Conservation (phyloP, 2,329 filamentous ascomycete species). For the Neonectria hederae region DNA sequence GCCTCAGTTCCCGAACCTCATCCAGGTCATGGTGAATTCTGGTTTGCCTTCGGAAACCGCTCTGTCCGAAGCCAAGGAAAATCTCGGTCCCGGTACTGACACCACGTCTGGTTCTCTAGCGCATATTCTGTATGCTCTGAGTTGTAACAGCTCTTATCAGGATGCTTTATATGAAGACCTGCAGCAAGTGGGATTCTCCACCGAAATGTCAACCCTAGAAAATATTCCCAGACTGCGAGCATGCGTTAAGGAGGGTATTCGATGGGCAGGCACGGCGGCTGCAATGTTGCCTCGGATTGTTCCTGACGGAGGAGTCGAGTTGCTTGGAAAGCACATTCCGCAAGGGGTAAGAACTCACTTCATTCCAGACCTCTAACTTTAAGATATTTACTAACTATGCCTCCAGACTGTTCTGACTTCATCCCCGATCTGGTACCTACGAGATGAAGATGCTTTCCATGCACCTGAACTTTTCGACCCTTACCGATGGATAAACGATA, state of each 20-base stretch:
- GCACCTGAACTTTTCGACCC: conserved; percentile 38
- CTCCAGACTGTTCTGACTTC: conserved; percentile 40
- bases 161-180: conserved; percentile 38
- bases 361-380: neutral
- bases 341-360: conserved; percentile 28
- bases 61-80: conserved; percentile 44
- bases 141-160: conserved; percentile 39
- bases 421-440: conserved; percentile 44
- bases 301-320: conserved; percentile 34
- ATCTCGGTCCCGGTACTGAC: conserved; percentile 45
- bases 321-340: conserved; percentile 37
- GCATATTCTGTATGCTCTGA: conserved; percentile 44
- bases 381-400: neutral
- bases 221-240: conserved; percentile 34
- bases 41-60: conserved; percentile 38
- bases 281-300: conserved; percentile 43
- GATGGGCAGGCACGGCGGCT: conserved; percentile 41
- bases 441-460: conserved; percentile 41
- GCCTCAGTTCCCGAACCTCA: conserved; percentile 26
- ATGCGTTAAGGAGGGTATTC: conserved; percentile 42
- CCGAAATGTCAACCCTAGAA: conserved; percentile 38
- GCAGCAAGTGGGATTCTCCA: conserved; percentile 29
- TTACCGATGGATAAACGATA: conserved; percentile 37
- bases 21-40: conserved; percentile 31
- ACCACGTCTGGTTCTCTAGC: conserved; percentile 45